These are phyloP conservation scores for Xylariaceae sp. DNA, from an alignment of 2,329 filamentous ascomycete genomes.

Conservation along the genomic window DNA sequence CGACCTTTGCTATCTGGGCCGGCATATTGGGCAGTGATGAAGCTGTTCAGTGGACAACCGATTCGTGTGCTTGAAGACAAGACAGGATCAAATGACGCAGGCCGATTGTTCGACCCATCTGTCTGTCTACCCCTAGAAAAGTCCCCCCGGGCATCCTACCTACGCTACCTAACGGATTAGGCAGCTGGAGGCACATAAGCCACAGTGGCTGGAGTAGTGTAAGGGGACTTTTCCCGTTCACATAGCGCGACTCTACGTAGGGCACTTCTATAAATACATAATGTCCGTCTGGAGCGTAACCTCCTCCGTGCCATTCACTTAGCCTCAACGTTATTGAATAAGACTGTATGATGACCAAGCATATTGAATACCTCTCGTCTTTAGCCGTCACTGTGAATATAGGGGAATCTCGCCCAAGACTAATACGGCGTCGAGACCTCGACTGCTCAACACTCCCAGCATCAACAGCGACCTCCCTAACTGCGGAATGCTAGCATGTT, in stretches of 20 bases:
- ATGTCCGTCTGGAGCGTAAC: background rate
- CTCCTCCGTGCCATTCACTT: no score
- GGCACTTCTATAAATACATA: background rate
- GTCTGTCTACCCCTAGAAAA: no score
- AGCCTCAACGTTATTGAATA: no score
- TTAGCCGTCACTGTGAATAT: no score
- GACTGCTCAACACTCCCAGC: no score
- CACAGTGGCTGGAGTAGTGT: background rate
- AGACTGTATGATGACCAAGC: no score
- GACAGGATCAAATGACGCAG: background rate
- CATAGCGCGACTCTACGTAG: background rate
- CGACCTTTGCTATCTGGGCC: slow-evolving; percentile 20
- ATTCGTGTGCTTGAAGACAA: background rate
- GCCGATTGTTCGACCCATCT: background rate
- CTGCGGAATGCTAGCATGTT: no score
- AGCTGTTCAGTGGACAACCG: background rate
- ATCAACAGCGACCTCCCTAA: no score
- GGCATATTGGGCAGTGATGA: slow-evolving; percentile 19
- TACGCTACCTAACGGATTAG: background rate
- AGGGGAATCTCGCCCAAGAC: no score
- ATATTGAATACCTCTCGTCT: no score
- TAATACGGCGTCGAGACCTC: no score
- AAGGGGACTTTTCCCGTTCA: background rate
- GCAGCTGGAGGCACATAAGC: background rate
- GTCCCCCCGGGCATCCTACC: background rate